Base-by-base conservation (phyloP, 163 green algal genomes). In the Chlamydomonas reinhardtii region DNA sequence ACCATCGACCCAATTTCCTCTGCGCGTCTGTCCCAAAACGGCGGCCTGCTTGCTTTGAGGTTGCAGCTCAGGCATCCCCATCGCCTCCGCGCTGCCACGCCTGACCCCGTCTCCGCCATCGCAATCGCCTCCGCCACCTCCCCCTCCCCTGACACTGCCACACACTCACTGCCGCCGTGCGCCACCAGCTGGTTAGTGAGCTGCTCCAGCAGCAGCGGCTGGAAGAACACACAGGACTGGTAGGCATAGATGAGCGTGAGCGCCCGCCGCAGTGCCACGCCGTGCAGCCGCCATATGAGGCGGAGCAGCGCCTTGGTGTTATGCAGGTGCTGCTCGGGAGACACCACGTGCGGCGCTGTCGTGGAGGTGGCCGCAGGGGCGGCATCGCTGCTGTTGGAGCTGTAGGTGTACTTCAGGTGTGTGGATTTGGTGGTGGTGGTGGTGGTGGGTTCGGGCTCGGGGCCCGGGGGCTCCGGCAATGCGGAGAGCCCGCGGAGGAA, bases 241-340 rank as follows among this genome's bases (percentile, higher is more conserved):
- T 86, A 86, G 54, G 37, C 35, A 34, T 73, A 79, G 69, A 86
- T 86, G 14, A 86, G 79, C 54, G 31, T 3, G 32, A 86, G 69
- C 31, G 69, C 69, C 25, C 69, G 69, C 54, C 54, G 52, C 69
- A 86, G 54, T 11, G 34, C 32, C 0, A 34, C 16, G 15, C 79
- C 79, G 25, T 86, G 79, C 79, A 86, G 79, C 32, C 31, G 16
- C 79, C 79, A 86, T 15, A 86, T 79, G 20, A 86, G 79, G 0
- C 24, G 24, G 34, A 86, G 54, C 54, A 86, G 54, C 24, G 70
- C 54, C 2, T 27, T 32, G 0, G 27, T 52, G 61, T 73, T 19
- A 34, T 72, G 64, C 69, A 86, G 79, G 69, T 78, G 69, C 34
- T 78, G 69, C 70, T 86, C 79, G 5, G 65, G 79, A 31, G 79